Percentiles rank a stretch among this genome's conserved stretches.
Conservation (phyloP, 2,329 filamentous ascomycete genomes). For the Bipolaris oryzae region DNA sequence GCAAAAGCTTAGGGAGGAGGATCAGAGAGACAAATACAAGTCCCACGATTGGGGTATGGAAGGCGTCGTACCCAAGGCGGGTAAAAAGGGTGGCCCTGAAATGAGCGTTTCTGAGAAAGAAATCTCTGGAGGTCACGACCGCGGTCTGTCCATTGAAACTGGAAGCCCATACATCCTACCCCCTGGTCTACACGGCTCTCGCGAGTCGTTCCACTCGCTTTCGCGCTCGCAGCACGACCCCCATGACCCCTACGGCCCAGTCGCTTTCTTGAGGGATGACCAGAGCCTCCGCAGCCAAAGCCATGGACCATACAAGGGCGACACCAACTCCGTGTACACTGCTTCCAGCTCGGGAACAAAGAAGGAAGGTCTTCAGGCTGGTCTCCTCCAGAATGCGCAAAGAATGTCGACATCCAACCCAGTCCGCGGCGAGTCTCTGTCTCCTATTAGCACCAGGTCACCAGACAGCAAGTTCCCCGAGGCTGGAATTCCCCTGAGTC, state of each 20-base stretch:
- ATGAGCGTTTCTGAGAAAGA: conserved; percentile 64
- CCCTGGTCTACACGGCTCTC: conserved; percentile 75
- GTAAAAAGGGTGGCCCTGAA: conserved; percentile 51
- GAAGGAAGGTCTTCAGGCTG: conserved; percentile 56
- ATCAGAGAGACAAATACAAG: conserved; percentile 83
- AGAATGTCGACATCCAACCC: conserved; percentile 62
- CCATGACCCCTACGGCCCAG: conserved; percentile 83
- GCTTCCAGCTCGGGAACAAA: conserved; percentile 56
- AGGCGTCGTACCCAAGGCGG: conserved; percentile 46
- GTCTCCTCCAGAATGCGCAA: conserved; percentile 62
- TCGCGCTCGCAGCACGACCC: conserved; percentile 74
- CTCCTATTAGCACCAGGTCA: conserved; percentile 36
- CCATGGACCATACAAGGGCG: conserved; percentile 35
- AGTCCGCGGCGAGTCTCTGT: conserved; percentile 49
- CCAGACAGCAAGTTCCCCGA: conserved; percentile 47
- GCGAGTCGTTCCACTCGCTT: conserved; percentile 85
- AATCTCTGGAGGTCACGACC: conserved; percentile 43
- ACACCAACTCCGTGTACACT: conserved; percentile 59
- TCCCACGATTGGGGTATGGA: conserved; percentile 92
- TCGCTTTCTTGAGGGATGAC: conserved; percentile 61
- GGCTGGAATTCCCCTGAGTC: conserved; percentile 36
- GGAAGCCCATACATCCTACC: conserved; percentile 93
- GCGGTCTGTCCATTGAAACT: conserved; percentile 66
- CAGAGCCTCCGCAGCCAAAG: conserved; percentile 43
- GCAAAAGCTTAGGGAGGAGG: conserved; percentile 74